phyloP scores from a whole-genome alignment of 1,284 basidiomycete genomes.

The Cutaneotrichosporon dermatis region DNA sequence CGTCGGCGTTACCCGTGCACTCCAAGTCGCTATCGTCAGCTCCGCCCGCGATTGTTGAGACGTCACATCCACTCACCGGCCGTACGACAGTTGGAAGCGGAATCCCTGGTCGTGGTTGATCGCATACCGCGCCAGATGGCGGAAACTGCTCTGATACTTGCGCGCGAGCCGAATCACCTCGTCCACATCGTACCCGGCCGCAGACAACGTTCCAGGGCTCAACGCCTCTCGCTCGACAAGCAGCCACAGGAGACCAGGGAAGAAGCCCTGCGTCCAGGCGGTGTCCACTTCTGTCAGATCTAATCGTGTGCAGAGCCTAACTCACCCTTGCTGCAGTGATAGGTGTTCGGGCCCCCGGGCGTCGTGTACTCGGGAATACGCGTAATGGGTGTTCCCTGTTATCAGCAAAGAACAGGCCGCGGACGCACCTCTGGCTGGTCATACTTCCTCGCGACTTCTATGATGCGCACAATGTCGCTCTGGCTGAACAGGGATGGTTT shows the following conservation, averaged over 20 bases:
- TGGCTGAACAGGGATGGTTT: conserved; percentile 8
- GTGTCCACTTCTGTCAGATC: too few species aligned
- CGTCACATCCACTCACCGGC: conserved; percentile 5
- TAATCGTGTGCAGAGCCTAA: too few species aligned
- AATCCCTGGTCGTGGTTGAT: conserved; percentile 43
- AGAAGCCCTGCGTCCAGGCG: conserved; percentile 42
- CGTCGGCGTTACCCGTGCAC: conserved; percentile 27
- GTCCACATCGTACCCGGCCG: conserved; percentile 19
- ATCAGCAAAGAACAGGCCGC: background rate
- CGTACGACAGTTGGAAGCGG: conserved; percentile 38
- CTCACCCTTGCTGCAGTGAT: conserved; percentile 26
- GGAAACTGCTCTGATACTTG: conserved; percentile 31
- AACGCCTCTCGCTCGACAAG: conserved; percentile 30
- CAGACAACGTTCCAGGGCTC: conserved; percentile 17
- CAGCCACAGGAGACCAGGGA: conserved; percentile 39
- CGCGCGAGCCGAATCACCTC: conserved; percentile 29
- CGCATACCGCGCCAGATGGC: conserved; percentile 23
- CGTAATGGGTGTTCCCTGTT: conserved; percentile 14
- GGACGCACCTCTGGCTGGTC: conserved; percentile 20
- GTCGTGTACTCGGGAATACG: conserved; percentile 35
- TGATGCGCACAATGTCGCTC: conserved; percentile 25
- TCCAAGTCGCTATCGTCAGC: conserved; percentile 26
- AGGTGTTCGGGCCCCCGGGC: conserved; percentile 29
- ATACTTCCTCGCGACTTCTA: conserved; percentile 38
- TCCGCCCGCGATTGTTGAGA: too few species aligned